phyloP scores from a whole-genome alignment of 495 filamentous ascomycete genomes.

The Cercophora newfieldiana region DNA sequence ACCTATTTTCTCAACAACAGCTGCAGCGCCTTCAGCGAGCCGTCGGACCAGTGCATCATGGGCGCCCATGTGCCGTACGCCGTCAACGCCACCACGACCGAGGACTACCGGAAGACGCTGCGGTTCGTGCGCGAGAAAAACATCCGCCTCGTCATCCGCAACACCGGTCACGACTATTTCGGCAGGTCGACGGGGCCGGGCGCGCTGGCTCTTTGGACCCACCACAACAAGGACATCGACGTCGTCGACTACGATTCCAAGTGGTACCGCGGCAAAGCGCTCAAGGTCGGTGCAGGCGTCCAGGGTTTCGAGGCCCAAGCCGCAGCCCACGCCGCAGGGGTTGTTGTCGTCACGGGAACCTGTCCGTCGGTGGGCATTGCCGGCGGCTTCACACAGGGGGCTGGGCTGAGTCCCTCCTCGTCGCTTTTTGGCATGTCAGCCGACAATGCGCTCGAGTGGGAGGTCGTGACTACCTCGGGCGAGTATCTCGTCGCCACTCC shows the following conservation, averaged over 20 bases:
- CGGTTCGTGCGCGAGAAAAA: slow-evolving; percentile 43
- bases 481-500: slow-evolving; percentile 47
- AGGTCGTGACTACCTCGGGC: slow-evolving; percentile 55
- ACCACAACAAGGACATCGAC: slow-evolving; percentile 47
- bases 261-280: slow-evolving; percentile 42
- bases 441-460: slow-evolving; percentile 58
- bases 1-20: background rate
- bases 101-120: slow-evolving; percentile 41
- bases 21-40: background rate
- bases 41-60: background rate
- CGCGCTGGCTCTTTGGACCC: slow-evolving; percentile 49
- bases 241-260: slow-evolving; percentile 38
- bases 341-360: slow-evolving; percentile 48
- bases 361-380: slow-evolving; percentile 49
- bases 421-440: slow-evolving; percentile 59
- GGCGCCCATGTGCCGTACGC: background rate
- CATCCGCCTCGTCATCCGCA: slow-evolving; percentile 44
- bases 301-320: slow-evolving; percentile 20
- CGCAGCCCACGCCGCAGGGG: slow-evolving; percentile 41
- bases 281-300: slow-evolving; percentile 57
- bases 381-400: slow-evolving; percentile 55
- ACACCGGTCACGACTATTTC: slow-evolving; percentile 45
- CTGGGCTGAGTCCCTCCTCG: slow-evolving; percentile 56
- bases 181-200: slow-evolving; percentile 50
- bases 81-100: slow-evolving; percentile 3